A percentile compares a stretch with the other conserved stretches of the same genome.
phyloP scores from a whole-genome alignment of 2,329 filamentous ascomycete genomes.

The Neopestalotiopsis rosae region DNA sequence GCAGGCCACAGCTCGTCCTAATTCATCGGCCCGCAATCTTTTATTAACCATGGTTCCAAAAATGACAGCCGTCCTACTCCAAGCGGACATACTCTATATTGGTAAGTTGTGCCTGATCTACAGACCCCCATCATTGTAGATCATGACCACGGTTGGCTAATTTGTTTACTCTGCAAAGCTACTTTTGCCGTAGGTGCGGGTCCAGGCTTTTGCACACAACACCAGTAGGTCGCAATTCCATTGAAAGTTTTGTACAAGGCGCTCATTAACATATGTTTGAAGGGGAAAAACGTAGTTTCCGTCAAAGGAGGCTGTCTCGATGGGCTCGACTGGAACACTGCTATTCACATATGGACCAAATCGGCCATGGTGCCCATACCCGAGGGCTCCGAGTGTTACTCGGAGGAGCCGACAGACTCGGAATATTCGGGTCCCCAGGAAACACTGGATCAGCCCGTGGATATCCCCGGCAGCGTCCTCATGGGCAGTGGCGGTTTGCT shows the following conservation, averaged over 20 bases:
- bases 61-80: slow-evolving; percentile 58
- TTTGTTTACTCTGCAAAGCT: slow-evolving; percentile 43
- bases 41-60: slow-evolving; percentile 20
- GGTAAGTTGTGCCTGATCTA: slow-evolving; percentile 39
- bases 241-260: background rate
- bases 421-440: slow-evolving; percentile 52
- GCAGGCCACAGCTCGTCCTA: slow-evolving; percentile 29
- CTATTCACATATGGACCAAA: slow-evolving; percentile 72
- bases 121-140: background rate
- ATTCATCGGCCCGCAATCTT: background rate
- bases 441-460: slow-evolving; percentile 51
- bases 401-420: slow-evolving; percentile 52
- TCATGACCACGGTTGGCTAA: background rate
- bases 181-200: slow-evolving; percentile 71
- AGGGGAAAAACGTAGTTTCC: slow-evolving; percentile 65
- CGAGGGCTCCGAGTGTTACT: slow-evolving; percentile 63
- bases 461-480: slow-evolving; percentile 30
- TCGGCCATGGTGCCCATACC: slow-evolving; percentile 73
- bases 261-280: background rate
- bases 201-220: slow-evolving; percentile 68
- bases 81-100: slow-evolving; percentile 63
- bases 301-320: slow-evolving; percentile 73
- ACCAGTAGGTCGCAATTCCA: slow-evolving; percentile 46
- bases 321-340: slow-evolving; percentile 63
- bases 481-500: slow-evolving; percentile 39